These are phyloP conservation scores for Penicillium sp. DNA, from an alignment of 2,329 filamentous ascomycete species.

Conservation along the genomic window DNA sequence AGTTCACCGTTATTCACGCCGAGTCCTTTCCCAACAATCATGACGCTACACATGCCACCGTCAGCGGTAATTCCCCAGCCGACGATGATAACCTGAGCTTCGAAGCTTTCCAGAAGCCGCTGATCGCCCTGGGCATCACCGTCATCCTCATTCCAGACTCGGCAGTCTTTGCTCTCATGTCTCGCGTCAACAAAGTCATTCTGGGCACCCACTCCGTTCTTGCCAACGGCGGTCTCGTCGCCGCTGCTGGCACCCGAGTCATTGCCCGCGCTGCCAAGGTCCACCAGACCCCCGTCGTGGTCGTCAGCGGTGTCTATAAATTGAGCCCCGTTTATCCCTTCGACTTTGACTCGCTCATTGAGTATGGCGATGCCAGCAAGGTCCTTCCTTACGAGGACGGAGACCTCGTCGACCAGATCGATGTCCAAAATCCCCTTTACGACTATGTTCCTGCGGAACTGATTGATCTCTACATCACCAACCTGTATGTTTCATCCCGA, in stretches of 20 bases:
- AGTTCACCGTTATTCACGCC: conserved; percentile 85
- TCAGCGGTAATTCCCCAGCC: conserved; percentile 54
- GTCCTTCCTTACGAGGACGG: conserved; percentile 78
- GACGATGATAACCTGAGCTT: conserved; percentile 49
- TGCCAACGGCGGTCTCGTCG: conserved; percentile 81
- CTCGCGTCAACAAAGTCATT: conserved; percentile 91
- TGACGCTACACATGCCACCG: conserved; percentile 59
- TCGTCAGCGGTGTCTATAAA: conserved; percentile 89
- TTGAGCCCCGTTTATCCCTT: conserved; percentile 87
- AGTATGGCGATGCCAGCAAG: conserved; percentile 78
- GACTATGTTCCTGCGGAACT: conserved; percentile 78
- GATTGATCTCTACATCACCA: conserved; percentile 66
- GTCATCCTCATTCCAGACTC: conserved; percentile 83
- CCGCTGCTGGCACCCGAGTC: conserved; percentile 76
- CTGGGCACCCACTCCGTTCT: conserved; percentile 83
- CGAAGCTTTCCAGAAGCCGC: conserved; percentile 69
- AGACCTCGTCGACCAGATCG: conserved; percentile 71
- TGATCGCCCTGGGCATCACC: conserved; percentile 73
- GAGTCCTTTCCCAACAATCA: conserved; percentile 71
- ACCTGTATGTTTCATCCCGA: conserved; percentile 58
- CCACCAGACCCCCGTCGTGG: conserved; percentile 79
- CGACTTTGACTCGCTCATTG: conserved; percentile 75
- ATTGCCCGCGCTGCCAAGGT: conserved; percentile 82
- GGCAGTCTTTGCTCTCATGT: conserved; percentile 90
- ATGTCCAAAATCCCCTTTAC: conserved; percentile 74